Evolutionary conservation across 305 asterid genomes (phyloP).

Genomic region (Withania somnifera): DNA sequence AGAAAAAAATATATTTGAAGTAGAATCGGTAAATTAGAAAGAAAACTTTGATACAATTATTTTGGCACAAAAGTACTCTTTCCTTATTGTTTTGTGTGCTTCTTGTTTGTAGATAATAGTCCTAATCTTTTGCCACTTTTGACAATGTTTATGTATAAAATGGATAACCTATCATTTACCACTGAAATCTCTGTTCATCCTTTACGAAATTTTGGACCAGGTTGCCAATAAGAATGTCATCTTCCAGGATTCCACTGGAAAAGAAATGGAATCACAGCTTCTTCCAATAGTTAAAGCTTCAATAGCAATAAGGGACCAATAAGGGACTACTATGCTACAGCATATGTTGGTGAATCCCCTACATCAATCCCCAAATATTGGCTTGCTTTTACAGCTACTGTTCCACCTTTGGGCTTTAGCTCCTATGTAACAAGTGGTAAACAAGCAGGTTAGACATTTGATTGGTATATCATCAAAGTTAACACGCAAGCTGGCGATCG

Average conservation of each 20-base stretch:
- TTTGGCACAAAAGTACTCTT: not conserved
- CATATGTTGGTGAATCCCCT: slow-evolving; percentile 53
- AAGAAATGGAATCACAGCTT: slow-evolving; percentile 57
- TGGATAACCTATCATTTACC: not conserved
- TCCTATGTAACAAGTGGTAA: slow-evolving; percentile 54
- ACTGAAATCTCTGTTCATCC: not conserved
- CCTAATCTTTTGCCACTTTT: not conserved
- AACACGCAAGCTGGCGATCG: not conserved
- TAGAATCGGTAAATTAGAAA: not conserved
- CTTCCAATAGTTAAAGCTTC: slow-evolving; percentile 60
- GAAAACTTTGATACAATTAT: not conserved
- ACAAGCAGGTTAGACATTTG: slow-evolving; percentile 30
- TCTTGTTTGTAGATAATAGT: not conserved
- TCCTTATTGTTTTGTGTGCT: not conserved
- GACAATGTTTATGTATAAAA: not conserved
- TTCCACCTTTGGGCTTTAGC: slow-evolving; percentile 86
- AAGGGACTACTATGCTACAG: slow-evolving; percentile 46
- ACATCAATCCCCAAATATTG: slow-evolving; percentile 39
- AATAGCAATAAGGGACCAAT: slow-evolving; percentile 33
- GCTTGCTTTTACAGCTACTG: slow-evolving; percentile 76
- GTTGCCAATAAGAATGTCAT: slow-evolving; percentile 41
- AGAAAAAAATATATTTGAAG: not conserved
- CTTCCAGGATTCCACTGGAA: slow-evolving; percentile 71
- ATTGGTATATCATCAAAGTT: slow-evolving; percentile 8
- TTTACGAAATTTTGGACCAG: slow-evolving; percentile 34